These are phyloP conservation scores for Zygosaccharomyces gambellarensis DNA, from an alignment of 805 yeast species.

Conservation along the genomic window DNA sequence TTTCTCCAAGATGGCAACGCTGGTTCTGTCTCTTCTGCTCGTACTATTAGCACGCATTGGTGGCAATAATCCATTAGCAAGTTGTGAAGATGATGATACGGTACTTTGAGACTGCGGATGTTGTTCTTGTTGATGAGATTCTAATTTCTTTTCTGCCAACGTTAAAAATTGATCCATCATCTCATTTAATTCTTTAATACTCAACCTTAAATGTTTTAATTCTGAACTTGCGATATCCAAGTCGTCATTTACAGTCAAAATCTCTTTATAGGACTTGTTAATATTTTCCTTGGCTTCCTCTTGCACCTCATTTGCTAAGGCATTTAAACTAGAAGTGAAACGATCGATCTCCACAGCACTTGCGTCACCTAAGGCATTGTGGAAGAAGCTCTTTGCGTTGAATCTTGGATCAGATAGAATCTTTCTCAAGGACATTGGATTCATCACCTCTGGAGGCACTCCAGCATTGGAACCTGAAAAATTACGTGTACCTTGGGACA, in stretches of 20 bases:
- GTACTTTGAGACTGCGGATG: constrained; percentile 8
- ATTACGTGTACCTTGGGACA: neutral
- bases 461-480: neutral
- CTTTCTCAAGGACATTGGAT: constrained; percentile 28
- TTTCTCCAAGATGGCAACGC: constrained; percentile 67
- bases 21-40: constrained; percentile 51
- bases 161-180: constrained; percentile 56
- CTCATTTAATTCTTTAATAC: constrained; percentile 55
- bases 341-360: constrained; percentile 69
- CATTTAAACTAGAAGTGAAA: constrained; percentile 51
- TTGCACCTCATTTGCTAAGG: constrained; percentile 47
- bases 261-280: constrained; percentile 57
- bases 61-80: constrained; percentile 19
- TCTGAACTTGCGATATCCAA: constrained; percentile 61
- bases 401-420: constrained; percentile 40
- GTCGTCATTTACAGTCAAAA: constrained; percentile 55
- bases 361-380: constrained; percentile 52
- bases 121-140: constrained; percentile 37
- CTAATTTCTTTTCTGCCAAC: constrained; percentile 55
- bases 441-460: constrained; percentile 10
- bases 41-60: constrained; percentile 18
- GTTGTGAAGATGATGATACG: constrained; percentile 5
- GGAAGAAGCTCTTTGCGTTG: constrained; percentile 46
- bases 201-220: constrained; percentile 54
- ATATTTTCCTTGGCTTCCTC: constrained; percentile 55